Percentiles rank a stretch among this genome's conserved stretches.
Evolutionary conservation across 1,284 basidiomycete genomes (phyloP).

Genomic region (Apiotrichum sp.): DNA sequence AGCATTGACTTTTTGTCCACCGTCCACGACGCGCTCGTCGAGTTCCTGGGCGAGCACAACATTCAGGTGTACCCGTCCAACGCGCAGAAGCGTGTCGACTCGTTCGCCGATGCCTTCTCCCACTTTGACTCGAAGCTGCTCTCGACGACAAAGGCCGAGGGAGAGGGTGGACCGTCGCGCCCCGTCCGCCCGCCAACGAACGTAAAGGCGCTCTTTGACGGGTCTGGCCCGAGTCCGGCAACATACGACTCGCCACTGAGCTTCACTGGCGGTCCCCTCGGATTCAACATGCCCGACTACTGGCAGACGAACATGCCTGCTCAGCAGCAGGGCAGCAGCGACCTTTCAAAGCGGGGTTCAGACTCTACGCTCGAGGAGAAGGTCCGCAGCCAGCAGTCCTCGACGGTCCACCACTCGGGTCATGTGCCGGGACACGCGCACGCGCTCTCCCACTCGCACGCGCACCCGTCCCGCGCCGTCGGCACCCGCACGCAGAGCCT

Average conservation of each 20-base stretch:
- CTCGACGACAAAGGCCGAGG: conserved; percentile 56
- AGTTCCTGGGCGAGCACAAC: conserved; percentile 79
- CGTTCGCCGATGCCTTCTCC: conserved; percentile 89
- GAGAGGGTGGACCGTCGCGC: conserved; percentile 63
- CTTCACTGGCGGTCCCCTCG: conserved; percentile 29
- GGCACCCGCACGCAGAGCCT: conserved; percentile 46
- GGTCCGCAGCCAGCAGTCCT: conserved; percentile 53
- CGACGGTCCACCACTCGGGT: not conserved
- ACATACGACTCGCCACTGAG: conserved; percentile 42
- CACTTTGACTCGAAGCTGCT: conserved; percentile 95
- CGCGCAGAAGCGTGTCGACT: conserved; percentile 58
- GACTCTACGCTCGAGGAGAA: conserved; percentile 82
- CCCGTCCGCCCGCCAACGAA: conserved; percentile 61
- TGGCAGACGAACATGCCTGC: conserved; percentile 39
- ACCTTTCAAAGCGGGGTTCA: conserved; percentile 73
- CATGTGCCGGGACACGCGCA: conserved; percentile 15
- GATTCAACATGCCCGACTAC: conserved; percentile 26
- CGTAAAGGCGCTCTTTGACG: conserved; percentile 88
- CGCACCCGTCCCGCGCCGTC: conserved; percentile 30
- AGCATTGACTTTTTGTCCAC: conserved; percentile 87
- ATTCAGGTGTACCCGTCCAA: conserved; percentile 48
- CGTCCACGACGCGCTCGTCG: conserved; percentile 88
- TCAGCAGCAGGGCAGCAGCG: conserved; percentile 56
- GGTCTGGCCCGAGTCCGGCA: conserved; percentile 56
- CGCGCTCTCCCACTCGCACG: conserved; percentile 20